Base-by-base conservation (phyloP, 371 early-diverging fungal species). In the Cokeromyces recurvatus region DNA sequence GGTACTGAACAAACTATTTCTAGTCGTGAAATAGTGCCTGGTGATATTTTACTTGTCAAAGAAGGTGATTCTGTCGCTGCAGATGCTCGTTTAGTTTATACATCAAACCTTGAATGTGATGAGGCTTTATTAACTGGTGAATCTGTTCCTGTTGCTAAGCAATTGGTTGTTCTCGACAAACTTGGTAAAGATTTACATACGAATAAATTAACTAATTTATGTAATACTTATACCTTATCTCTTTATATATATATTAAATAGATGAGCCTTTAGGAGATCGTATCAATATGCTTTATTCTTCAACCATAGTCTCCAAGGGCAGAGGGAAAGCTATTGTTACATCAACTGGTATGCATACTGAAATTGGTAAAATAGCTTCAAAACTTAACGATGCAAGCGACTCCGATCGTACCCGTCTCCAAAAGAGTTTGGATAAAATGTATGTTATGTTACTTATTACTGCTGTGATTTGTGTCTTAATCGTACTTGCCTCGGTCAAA, bases 101-200 rank as follows among this genome's bases (percentile, higher is more conserved):
- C 81, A 12, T 81, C 90, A 16, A 90, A 93, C 48, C 68, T 91
- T 14, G 89, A 91, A 53, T 72, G 87, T 2, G 85, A 93, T 51
- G 94, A 92, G 61, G 82, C 89, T n/a, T 66, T 92, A 24, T 65
- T 91, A 31, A 94, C 94, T 0, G 95, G 94, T 40, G 94, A 95
- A 65, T 77, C 85, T 7, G 59, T 90, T 9, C 85, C 90, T 9
- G 79, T 87, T 5, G 47, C 71, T 27, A 93, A 92, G 55, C 68
- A 71, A 38, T 38, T 68, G 9, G 53, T 66, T 12, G 31, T 59
- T 4, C 42, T 64, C 0, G 57, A 60, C 22, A 51, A 47, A n/a
- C 31, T 34, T 32, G 62, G 71, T 67, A 64, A 45, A 42, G 21
- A 5, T 34, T 17, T 10, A 11, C 0, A 32, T 25, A 32, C 2